Evolutionary conservation across 805 yeast genomes (phyloP).

Genomic region (Yarrowia porcina): DNA sequence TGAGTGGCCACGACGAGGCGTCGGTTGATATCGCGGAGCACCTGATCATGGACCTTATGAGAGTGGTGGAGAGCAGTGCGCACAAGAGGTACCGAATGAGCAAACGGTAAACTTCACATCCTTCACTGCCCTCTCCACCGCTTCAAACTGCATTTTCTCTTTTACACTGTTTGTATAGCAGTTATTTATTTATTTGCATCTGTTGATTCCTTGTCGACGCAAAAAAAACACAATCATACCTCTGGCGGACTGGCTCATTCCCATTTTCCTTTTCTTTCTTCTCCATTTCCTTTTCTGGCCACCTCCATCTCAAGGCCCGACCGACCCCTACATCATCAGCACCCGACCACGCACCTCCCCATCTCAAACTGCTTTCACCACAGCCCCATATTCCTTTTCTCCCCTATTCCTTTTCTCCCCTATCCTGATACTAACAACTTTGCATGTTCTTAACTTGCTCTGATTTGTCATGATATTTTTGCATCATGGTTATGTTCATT

Average conservation of each 20-base stretch:
- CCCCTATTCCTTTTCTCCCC: neutral
- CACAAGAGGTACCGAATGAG: conserved; percentile 15
- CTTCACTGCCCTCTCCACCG: neutral
- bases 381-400: neutral
- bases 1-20: conserved; percentile 33
- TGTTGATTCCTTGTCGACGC: neutral
- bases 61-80: conserved; percentile 33
- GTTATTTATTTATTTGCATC: neutral
- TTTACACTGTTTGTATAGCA: neutral
- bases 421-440: neutral
- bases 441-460: neutral
- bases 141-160: neutral
- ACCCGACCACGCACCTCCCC: neutral
- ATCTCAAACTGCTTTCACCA: neutral
- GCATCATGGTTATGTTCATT: neutral
- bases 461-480: neutral
- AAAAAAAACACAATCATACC: neutral
- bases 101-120: neutral
- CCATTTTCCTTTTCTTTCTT: neutral
- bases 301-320: neutral
- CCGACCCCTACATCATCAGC: neutral
- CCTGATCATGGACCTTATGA: conserved; percentile 34
- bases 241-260: neutral
- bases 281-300: neutral
- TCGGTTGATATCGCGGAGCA: conserved; percentile 33